These are phyloP conservation scores for Fusarium dimerum DNA, from an alignment of 2,329 filamentous ascomycete genomes.

Conservation along the genomic window DNA sequence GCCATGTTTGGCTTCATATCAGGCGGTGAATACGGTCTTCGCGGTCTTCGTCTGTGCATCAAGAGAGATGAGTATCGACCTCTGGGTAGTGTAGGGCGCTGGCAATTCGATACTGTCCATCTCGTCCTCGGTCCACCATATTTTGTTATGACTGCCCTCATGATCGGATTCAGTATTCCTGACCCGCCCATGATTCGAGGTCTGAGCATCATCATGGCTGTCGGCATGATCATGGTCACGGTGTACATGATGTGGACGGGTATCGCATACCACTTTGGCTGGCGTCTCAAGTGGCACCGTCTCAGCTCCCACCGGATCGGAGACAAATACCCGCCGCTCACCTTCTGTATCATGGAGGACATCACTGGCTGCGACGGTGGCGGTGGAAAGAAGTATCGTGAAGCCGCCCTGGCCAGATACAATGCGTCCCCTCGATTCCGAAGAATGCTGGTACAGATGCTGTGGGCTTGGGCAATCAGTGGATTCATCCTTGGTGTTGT, in stretches of 20 bases:
- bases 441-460: slow-evolving; percentile 14
- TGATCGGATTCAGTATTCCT: slow-evolving; percentile 19
- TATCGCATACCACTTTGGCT: slow-evolving; percentile 8
- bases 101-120: slow-evolving; percentile 17
- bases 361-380: slow-evolving; percentile 17
- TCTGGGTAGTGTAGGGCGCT: slow-evolving; percentile 8
- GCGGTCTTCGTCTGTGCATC: slow-evolving; percentile 7
- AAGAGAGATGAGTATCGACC: slow-evolving; percentile 12
- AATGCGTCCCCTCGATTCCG: slow-evolving; percentile 15
- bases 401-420: slow-evolving; percentile 11
- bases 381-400: slow-evolving; percentile 9
- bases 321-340: slow-evolving; percentile 8
- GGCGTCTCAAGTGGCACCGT: slow-evolving; percentile 9
- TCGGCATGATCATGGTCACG: slow-evolving; percentile 18
- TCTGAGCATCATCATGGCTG: slow-evolving; percentile 18
- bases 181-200: slow-evolving; percentile 17
- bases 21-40: slow-evolving; percentile 43
- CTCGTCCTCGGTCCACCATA: slow-evolving; percentile 12
- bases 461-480: slow-evolving; percentile 11
- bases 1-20: slow-evolving; percentile 49
- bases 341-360: slow-evolving; percentile 17
- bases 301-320: slow-evolving; percentile 12
- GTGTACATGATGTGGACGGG: slow-evolving; percentile 20
- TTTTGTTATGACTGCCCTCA: slow-evolving; percentile 19
- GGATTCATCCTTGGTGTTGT: slow-evolving; percentile 4